Evolutionary conservation across 2,329 filamentous ascomycete species (phyloP), one percentile per base, ranked within the genome.

Genomic region (Colletotrichum salicis): DNA sequence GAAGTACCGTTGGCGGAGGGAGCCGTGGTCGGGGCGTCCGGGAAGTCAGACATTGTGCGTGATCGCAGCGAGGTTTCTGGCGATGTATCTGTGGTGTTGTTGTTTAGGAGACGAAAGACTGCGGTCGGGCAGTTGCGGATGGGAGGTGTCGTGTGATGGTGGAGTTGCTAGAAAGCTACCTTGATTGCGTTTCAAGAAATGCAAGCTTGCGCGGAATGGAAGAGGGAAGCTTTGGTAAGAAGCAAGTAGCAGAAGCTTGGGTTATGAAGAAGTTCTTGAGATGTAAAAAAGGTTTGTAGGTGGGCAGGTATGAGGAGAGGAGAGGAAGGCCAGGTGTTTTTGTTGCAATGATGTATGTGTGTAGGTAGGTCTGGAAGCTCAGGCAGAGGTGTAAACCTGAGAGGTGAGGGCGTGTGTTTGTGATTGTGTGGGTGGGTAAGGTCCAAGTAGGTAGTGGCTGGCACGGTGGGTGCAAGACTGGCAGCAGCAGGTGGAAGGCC

Each of bases 1-100:
- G 84, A 82, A 76, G 76, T 82, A 79, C 85, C 86, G 80, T 87
- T 88, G 80, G 81, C 79, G 78, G 81, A 77, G 35, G 77, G 77
- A 69, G 80, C 77, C 75, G 79, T 76, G 58, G 64, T 74, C 24
- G 73, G 73, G 51, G 73, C 73, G 75, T 81, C 80, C 76, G 81
- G 78, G 77, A 81, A 79, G 77, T 84, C 82, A 72, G 85, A 81
- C 84, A 86, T 86, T 76, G 76, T 77, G 59, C 62, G 67, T 35
- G 71, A 59, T 71, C 76, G 66, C 24, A 75, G 67, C 8, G 74
- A 33, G 77, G 70, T 61, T 81, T 37, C 15, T 56, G 52, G 58
- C 31, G 64, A 57, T 37, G 27, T 60, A 22, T 64, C 51, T 31
- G 15, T 56, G 54, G 56, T 71, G 51, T 75, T 73, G 59, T 74